Evolutionary conservation across 1,139 yeast species (phyloP).

Genomic region (Wickerhamomyces sp.): DNA sequence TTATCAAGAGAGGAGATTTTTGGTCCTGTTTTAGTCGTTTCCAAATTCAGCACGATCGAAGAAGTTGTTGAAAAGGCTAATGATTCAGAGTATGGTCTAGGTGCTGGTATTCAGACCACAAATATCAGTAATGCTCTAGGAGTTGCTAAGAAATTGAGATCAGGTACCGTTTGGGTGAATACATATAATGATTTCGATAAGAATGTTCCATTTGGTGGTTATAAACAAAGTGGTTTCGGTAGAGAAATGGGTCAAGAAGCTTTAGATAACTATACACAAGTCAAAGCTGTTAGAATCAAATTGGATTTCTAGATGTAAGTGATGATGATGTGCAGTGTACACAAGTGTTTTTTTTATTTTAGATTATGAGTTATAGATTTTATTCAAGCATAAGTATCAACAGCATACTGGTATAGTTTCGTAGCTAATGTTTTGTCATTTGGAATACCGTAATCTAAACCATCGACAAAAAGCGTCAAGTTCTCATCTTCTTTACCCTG

Average conservation of each 20-base stretch:
- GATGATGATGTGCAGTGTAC: neutral
- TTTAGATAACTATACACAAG: constrained; percentile 65
- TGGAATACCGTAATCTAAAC: constrained; percentile 35
- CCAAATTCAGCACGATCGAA: constrained; percentile 59
- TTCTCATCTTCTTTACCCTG: constrained; percentile 19
- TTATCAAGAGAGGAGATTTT: constrained; percentile 65
- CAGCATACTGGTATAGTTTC: constrained; percentile 34
- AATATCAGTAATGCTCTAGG: constrained; percentile 46
- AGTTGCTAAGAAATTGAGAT: constrained; percentile 56
- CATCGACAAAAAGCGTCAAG: constrained; percentile 15
- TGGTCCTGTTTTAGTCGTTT: constrained; percentile 68
- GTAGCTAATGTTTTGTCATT: constrained; percentile 48
- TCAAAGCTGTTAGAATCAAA: constrained; percentile 63
- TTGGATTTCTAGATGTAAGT: constrained; percentile 4
- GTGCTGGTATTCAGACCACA: constrained; percentile 71
- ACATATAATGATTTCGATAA: constrained; percentile 70
- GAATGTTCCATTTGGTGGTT: constrained; percentile 76
- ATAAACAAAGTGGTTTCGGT: constrained; percentile 73
- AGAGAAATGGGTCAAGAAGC: constrained; percentile 79
- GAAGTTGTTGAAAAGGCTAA: constrained; percentile 63
- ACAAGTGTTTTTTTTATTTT: neutral
- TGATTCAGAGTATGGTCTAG: constrained; percentile 71
- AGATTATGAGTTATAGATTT: neutral
- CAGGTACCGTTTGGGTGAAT: constrained; percentile 78
- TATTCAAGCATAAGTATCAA: constrained; percentile 20